Evolutionary conservation across 441 rosid genomes (phyloP), one percentile per base, ranked within the genome.

Genomic region (Adansonia gregorii): DNA sequence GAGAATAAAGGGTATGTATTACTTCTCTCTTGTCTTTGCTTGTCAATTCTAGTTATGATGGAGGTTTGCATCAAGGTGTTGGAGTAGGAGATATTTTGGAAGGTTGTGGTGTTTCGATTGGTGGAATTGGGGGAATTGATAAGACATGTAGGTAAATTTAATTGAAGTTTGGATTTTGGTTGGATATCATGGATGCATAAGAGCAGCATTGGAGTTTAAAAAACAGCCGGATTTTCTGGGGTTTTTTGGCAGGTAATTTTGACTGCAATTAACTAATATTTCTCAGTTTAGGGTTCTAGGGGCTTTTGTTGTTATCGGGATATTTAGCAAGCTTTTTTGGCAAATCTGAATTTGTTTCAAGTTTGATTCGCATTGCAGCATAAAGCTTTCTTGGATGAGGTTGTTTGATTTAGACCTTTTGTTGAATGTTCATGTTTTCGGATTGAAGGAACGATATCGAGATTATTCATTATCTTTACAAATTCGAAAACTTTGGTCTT

Each of bases 131-230:
- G 51, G 45, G 52, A 35, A 63, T 48, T 41, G 49, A 24, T 6
- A 31, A 73, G 78, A 77, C 78, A 73, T 24, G 76, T 78, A 61
- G 79, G 84, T 76, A 74, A 77, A 75, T 48, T 60, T 58, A 24
- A 48, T 78, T 74, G 76, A 24, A 22, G 48, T 9, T 4, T 64
- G 2, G 39, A 31, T 35, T 41, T 69, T 64, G 76, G 75, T 78
- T 82, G 75, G 72, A 73, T 59, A 73, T 67, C 78, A 59, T 79
- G 65, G 78, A 65, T 66, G 10, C 67, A 48, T 8, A 55, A 63
- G 7, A 64, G 46, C 68, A 35, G 41, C 41, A 35, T 35, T 35
- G 41, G 41, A 35, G 41, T 35, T 35, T 35, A 31, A 78, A 20
- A 52, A 2, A 45, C 15, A 27, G 49, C 43, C 22, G 67, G 12